Percentiles rank a stretch among this genome's conserved stretches.
Conservation (phyloP, 305 asterid species). For the Solanum hybrid region DNA sequence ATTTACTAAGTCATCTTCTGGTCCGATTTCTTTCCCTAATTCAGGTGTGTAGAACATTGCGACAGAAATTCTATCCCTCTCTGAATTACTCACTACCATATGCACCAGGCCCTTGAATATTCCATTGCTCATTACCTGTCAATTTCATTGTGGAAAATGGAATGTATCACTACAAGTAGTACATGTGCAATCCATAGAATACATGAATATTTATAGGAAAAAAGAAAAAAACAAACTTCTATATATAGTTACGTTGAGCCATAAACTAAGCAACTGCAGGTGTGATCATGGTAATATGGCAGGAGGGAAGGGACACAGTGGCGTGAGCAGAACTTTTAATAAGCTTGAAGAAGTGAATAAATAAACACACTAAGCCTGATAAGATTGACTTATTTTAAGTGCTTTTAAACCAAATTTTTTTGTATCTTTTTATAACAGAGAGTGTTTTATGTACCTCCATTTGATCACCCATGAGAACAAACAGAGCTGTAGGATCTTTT, state of each 20-base stretch:
- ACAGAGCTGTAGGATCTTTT: conserved; percentile 23
- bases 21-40: conserved; percentile 46
- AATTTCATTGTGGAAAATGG: not conserved
- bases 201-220: not conserved
- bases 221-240: not conserved
- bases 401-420: not conserved
- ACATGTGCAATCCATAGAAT: not conserved
- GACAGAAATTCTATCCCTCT: conserved; percentile 29
- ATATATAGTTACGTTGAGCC: not conserved
- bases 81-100: conserved; percentile 32
- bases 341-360: not conserved
- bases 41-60: conserved; percentile 40
- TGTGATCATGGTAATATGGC: not conserved
- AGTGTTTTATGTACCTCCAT: conserved; percentile 26
- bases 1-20: conserved; percentile 31
- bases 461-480: conserved; percentile 45
- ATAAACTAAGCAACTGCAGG: not conserved
- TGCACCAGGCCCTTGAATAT: conserved; percentile 43
- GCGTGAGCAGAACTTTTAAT: not conserved
- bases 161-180: not conserved
- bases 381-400: not conserved
- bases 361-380: not conserved
- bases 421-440: not conserved
- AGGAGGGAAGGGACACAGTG: not conserved
- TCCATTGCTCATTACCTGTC: conserved; percentile 50